Evolutionary conservation across 257 asterid genomes (phyloP).

Genomic region (Petunia secreta): DNA sequence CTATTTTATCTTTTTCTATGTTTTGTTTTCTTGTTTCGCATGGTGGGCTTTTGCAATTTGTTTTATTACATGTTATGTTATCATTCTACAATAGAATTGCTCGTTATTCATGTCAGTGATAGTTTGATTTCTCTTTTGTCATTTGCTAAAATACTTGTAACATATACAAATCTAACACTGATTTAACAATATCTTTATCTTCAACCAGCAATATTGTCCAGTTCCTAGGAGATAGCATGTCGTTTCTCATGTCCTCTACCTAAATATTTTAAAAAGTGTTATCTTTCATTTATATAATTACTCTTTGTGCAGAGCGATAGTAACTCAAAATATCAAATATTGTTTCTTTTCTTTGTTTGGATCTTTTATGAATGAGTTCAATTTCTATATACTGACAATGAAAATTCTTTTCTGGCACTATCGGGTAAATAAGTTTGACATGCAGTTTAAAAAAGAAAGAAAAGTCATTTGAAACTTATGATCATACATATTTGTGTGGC

Average conservation of each 20-base stretch:
- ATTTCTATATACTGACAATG: background rate
- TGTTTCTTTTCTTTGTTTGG: slow-evolving; percentile 6
- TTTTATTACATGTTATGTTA: slow-evolving; percentile 19
- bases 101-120: slow-evolving; percentile 2
- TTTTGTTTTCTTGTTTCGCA: slow-evolving; percentile 8
- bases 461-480: too few species aligned
- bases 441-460: too few species aligned
- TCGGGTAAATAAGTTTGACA: too few species aligned
- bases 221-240: background rate
- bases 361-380: background rate
- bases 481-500: too few species aligned
- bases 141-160: background rate
- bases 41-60: background rate
- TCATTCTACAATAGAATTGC: slow-evolving; percentile 12
- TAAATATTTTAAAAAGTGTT: background rate
- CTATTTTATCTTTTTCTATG: background rate
- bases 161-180: background rate
- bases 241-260: background rate
- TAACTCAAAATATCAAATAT: background rate
- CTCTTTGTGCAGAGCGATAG: background rate
- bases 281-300: background rate
- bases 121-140: slow-evolving; percentile 10
- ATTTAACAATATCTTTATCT: background rate
- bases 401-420: too few species aligned
- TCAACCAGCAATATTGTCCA: background rate